Evolutionary conservation across 805 yeast genomes (phyloP), one percentile per base, ranked within the genome.

Genomic region (Kuraishia ogatae): DNA sequence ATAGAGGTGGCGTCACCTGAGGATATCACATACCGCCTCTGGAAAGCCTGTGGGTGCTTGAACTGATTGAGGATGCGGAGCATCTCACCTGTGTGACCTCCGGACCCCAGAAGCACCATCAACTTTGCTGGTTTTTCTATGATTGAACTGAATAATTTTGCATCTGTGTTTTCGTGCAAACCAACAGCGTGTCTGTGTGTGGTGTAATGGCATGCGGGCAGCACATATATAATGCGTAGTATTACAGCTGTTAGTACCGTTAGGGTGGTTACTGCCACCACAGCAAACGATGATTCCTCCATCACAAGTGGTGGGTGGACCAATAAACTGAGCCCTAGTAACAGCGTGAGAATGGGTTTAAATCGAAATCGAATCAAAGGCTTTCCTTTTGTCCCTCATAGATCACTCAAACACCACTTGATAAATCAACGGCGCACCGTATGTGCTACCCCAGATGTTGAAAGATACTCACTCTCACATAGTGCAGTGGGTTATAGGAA

Each of bases 21-120:
- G 0, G 86, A 72, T 0, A 76, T 64, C 10, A 68, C 60, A 53
- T 68, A 71, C 7, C 60, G 58, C 22, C 68, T 54, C 35, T 58
- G 53, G 26, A 72, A 60, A 15, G 50, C 51, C 1, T 54, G 29
- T n/a, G 69, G 24, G 10, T 54, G 57, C 22, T 72, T 63, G 50
- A 79, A 70, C 46, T 74, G 73, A 4, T 64, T 57, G 10, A 89
- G 66, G 19, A 93, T 73, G 24, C 92, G 73, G n/a, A 92, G 67
- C 96, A 93, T 89, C 67, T 93, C 97, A 1, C 97, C 97, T 0
- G 97, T 91, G 64, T 91, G 98, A 2, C 97, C 98, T 1, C 99
- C 99, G 0, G 97, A 90, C 0, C 98, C 98, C 11, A 93, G 70
- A n/a, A 90, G 75, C 0, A 87, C 72, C 79, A 87, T 77, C 23